Evolutionary conservation across 371 early-diverging fungal genomes (phyloP).

Genomic region (Entomophthora muscae): DNA sequence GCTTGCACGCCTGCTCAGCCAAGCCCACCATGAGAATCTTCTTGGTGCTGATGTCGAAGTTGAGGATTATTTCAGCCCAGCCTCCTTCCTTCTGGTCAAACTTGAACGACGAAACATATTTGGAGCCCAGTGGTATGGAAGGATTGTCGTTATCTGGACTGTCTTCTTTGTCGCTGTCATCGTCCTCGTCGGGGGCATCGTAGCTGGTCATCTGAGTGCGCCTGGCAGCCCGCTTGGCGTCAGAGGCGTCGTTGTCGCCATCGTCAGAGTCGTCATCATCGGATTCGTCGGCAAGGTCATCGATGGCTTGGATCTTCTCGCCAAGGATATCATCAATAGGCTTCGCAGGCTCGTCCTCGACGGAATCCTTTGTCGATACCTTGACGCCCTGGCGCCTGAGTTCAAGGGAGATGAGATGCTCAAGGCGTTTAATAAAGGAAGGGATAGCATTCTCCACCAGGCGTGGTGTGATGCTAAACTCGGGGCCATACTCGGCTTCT

Average conservation of each 20-base stretch:
- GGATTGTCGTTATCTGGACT: slow-evolving; percentile 22
- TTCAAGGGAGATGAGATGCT: slow-evolving; percentile 19
- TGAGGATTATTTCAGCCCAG: slow-evolving; percentile 61
- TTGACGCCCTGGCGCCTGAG: slow-evolving; percentile 14
- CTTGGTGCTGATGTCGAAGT: slow-evolving; percentile 71
- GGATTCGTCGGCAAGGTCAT: slow-evolving; percentile 17
- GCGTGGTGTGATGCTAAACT: slow-evolving; percentile 49
- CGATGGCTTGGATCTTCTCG: slow-evolving; percentile 9
- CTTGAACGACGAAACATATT: slow-evolving; percentile 17
- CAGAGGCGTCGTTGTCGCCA: slow-evolving; percentile 56
- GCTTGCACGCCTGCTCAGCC: slow-evolving; percentile 47
- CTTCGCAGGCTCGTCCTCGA: slow-evolving; percentile 21
- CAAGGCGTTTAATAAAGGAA: slow-evolving; percentile 51
- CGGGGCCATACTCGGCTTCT: slow-evolving; percentile 48
- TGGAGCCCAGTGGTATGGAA: background rate
- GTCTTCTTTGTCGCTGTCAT: slow-evolving; percentile 31
- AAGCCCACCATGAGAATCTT: slow-evolving; percentile 88
- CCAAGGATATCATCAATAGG: slow-evolving; percentile 9
- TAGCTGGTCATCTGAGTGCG: slow-evolving; percentile 49
- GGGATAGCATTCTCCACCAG: slow-evolving; percentile 52
- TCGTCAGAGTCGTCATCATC: slow-evolving; percentile 37
- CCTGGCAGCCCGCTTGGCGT: slow-evolving; percentile 28
- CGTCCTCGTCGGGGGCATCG: slow-evolving; percentile 40
- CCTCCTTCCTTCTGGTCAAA: slow-evolving; percentile 50
- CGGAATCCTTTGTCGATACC: slow-evolving; percentile 14